Conservation (phyloP, 2,329 filamentous ascomycete genomes). For the Zalaria obscura region DNA sequence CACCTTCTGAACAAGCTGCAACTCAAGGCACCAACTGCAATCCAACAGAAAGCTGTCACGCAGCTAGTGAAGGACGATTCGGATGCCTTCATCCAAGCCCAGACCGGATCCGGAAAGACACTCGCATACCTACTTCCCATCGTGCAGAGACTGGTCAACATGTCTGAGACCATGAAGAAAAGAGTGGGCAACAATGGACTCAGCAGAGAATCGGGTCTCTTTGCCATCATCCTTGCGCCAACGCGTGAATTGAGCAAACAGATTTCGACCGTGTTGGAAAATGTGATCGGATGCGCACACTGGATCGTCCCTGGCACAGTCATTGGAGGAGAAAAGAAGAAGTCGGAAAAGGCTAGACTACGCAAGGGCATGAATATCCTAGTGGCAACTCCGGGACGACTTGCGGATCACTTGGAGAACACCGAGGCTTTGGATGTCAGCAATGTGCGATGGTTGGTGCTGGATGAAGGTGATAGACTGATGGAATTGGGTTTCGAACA, state of each 20-base stretch:
- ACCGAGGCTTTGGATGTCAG: slow-evolving; percentile 80
- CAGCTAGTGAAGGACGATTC: slow-evolving; percentile 66
- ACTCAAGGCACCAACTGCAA: slow-evolving; percentile 82
- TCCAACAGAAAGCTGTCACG: slow-evolving; percentile 79
- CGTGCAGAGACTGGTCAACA: slow-evolving; percentile 69
- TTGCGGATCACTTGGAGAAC: slow-evolving; percentile 85
- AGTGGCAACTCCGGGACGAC: slow-evolving; percentile 81
- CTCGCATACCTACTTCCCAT: slow-evolving; percentile 90
- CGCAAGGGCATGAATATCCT: slow-evolving; percentile 92
- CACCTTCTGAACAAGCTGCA: slow-evolving; percentile 76
- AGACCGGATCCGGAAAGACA: slow-evolving; percentile 96
- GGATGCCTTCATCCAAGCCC: slow-evolving; percentile 91
- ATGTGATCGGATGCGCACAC: slow-evolving; percentile 72
- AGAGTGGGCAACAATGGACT: slow-evolving; percentile 34
- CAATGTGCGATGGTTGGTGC: slow-evolving; percentile 80
- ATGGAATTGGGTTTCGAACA: slow-evolving; percentile 98
- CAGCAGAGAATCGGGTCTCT: slow-evolving; percentile 74
- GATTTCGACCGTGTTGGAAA: slow-evolving; percentile 75
- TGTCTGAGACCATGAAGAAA: slow-evolving; percentile 42
- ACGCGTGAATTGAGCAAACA: slow-evolving; percentile 92
- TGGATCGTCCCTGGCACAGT: slow-evolving; percentile 90
- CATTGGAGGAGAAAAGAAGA: slow-evolving; percentile 57
- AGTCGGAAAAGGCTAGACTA: slow-evolving; percentile 81
- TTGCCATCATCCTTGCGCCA: slow-evolving; percentile 85
- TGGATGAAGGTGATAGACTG: slow-evolving; percentile 93